Base-by-base conservation (phyloP, 2,329 filamentous ascomycete species). In the Verticillium nubilum region DNA sequence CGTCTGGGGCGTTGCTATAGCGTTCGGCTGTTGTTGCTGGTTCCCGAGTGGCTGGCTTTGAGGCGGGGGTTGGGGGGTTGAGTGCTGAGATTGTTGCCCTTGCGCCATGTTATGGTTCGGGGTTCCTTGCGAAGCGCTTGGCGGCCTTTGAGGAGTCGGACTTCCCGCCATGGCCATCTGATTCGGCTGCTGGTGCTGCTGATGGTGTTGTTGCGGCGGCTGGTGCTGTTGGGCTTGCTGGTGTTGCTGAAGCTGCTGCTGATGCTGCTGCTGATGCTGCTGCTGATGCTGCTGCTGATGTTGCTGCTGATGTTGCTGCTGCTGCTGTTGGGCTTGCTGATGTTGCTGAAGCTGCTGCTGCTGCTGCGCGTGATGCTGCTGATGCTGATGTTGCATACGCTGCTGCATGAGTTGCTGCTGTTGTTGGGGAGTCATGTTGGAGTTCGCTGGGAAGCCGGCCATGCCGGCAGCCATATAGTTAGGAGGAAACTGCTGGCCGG, bases 381-480 rank as follows among this genome's bases (percentile, higher is more conserved):
- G 61, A 3, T 61, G 64, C 1, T 65, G 65, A 3, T 63, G 65
- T 9, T 67, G 69, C 2, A 65, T 61, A 2, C 62, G 67, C 9
- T 63, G 62, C 13, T 57, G 55, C 55, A 65, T 61, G 27, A 70
- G 72, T 29, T 67, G 69, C 7, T 64, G 63, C 54, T 73, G 73
- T 59, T 76, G 75, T 58, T 80, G 78, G 57, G 76, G 78, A 58
- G 78, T 76, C 73, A 84, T 79, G 57, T 76, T 77, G 17, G 80
- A 74, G 60, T 80, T 83, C 80, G 86, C 84, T 47, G 79, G 77
- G 66, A 81, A 87, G 25, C 80, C 78, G 50, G 78, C 74, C 78
- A 85, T 84, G 61, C 78, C 73, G 61, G 72, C 72, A 35, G 73
- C 71, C 78, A 86, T 86, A 66, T 85, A 87, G 69, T 80, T 84